These are phyloP conservation scores for Sugiyamaella japonica DNA, from an alignment of 1,139 yeast genomes.

Conservation along the genomic window DNA sequence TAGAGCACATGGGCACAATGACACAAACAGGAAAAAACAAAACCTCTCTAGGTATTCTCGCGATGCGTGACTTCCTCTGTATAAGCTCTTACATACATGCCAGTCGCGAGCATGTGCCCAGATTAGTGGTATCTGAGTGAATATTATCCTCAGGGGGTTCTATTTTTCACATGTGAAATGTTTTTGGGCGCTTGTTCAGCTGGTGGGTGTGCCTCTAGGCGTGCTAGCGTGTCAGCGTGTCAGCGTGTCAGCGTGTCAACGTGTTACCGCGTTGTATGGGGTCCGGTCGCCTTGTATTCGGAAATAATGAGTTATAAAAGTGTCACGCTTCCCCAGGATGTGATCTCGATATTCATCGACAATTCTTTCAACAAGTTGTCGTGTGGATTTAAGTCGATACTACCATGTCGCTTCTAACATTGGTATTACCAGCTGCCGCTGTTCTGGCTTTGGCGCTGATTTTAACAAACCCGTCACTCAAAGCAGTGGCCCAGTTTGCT, in stretches of 20 bases:
- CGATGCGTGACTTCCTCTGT: not conserved
- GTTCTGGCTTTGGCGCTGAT: constrained; percentile 24
- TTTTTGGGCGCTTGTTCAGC: not conserved
- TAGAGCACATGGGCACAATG: not conserved
- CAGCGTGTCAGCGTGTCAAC: not conserved
- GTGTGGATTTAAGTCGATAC: constrained; percentile 7
- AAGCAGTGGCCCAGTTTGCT: constrained; percentile 32
- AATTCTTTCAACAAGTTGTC: constrained; percentile 13
- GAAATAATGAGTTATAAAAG: not conserved
- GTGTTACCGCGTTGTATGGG: not conserved
- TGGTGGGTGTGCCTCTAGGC: not conserved
- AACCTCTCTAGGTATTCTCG: too few relatives aligned
- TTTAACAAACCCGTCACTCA: constrained; percentile 24
- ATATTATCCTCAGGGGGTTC: constrained; percentile 5
- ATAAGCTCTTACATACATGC: not conserved
- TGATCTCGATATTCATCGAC: not conserved
- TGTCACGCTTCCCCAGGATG: not conserved
- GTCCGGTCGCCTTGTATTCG: not conserved
- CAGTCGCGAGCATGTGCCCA: constrained; percentile 8
- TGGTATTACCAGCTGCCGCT: constrained; percentile 21
- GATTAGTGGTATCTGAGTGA: constrained; percentile 7
- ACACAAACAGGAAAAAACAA: too few relatives aligned
- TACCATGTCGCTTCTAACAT: constrained; percentile 7
- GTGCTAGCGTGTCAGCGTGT: not conserved
- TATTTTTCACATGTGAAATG: constrained; percentile 2